Evolutionary conservation across 2,329 filamentous ascomycete species (phyloP), one percentile per base, ranked within the genome.

Genomic region (Ceratocystis albifundus): DNA sequence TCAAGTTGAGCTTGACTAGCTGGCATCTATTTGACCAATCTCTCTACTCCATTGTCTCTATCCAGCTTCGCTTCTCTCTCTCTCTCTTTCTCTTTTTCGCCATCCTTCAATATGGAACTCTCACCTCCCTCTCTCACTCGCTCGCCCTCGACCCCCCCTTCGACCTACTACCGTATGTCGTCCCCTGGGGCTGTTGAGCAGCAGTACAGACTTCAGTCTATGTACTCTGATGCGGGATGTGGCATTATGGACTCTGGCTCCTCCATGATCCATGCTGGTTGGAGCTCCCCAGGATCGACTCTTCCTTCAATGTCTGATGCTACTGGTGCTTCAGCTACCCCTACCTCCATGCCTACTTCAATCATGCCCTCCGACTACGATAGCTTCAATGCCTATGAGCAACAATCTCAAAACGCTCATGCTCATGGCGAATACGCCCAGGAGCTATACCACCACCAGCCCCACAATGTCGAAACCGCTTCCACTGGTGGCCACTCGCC

Each of bases 341-440:
- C 77, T 2, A 72, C 78, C 59, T 73, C 75, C 66, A 75, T 78
- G 68, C 76, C 79, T 65, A 79, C 76, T 70, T 75, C 80, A 36
- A 72, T 82, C 66, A 61, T 55, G 32, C 75, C 79, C 44, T 72
- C 77, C 45, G 80, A 82, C 59, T 84, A 83, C 71, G 79, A 80
- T 70, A 72, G 77, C 36, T 84, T 82, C 41, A 61, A 20, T 25
- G 20, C 64, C 30, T 66, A 66, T 71, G 79, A 69, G 71, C 76
- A 66, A 69, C 74, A 22, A n/a, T 15, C 22, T 69, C 83, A 81
- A 70, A 75, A 73, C 68, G 77, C 79, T 70, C 78, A 80, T 68
- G 71, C 78, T 66, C 84, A 82, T 71, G 71, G 75, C 32, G 70
- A 75, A 41, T 75, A 77, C 63, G 71, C 74, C 48, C 71, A 73